Evolutionary conservation across 177 flowering plant species (phyloP), one percentile per base, ranked within the genome.

Genomic region (Vitis hybrid): DNA sequence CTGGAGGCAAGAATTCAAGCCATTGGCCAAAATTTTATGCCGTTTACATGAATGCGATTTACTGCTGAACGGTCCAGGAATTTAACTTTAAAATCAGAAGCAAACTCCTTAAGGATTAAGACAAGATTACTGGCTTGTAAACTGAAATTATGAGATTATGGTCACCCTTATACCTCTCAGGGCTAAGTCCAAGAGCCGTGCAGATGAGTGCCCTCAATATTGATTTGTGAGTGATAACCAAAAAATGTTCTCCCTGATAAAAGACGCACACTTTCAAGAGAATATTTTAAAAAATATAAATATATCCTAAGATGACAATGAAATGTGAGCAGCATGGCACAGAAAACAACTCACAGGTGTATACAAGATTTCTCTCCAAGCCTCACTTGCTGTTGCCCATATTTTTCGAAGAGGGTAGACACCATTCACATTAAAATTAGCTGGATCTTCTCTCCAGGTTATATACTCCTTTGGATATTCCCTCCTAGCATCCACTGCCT

Each of bases 391-490:
- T 6, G 85, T 82, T 70, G 50, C 76, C 91, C 92, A 90, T 6
- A 90, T 71, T 57, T 71, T 68, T 49, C 70, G 73, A 16, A 87
- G 19, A 39, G 96, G 96, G 71, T 88, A 90, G 61, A 84, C 75
- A 48, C 89, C 93, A 61, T 88, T 74, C 50, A 90, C 87, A 48
- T 53, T n/a, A 62, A 90, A 88, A 77, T 83, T 87, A n/a, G 80
- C 80, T 10, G 96, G 93, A 77, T 90, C 93, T 77, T 90, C 93
- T 81, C 96, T 86, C 93, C 96, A 90, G 52, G 79, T 76, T 59
- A 71, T 74, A 59, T 80, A 86, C 76, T 88, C 87, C 74, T 81
- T 79, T 13, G 89, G 89, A 74, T 87, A 88, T 74, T n/a, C 78
- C 82, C 75, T 72, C 82, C 65, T 84, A 74, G 94, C 94, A 79